Evolutionary conservation across 2,329 filamentous ascomycete species (phyloP), one percentile per base, ranked within the genome.

Genomic region (Fusarium transvaalense): DNA sequence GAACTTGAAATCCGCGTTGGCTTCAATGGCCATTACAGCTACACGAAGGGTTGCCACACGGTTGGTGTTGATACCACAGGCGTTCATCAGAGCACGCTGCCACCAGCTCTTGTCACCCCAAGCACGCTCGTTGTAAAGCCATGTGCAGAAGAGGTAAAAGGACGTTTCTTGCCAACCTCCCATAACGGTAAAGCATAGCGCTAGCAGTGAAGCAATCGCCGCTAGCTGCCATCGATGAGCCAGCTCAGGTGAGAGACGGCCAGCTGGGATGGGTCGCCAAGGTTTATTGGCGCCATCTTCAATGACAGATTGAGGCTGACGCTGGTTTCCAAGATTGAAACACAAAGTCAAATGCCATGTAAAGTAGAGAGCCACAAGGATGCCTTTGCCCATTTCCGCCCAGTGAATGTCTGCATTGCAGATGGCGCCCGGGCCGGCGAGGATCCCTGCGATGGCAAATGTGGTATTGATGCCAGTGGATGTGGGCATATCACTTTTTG

Each of bases 261-360:
- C 72, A 7, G 74, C 69, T 6, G 74, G 71, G 5, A 77, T 71
- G 1, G 77, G 74, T 0, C 77, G 71, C 75, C 75, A 79, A 12
- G 80, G 78, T 54, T 82, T 83, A 74, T 83, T 83, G 51, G 79
- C 52, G 0, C 42, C 32, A 66, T 83, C 81, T 59, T 83, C 82
- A 1, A 63, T 45, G 10, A 80, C 66, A 5, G 80, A 74, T 5
- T 65, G 68, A 3, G 74, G 65, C 4, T 69, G 64, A 4, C 79
- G 75, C 56, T 82, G 81, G 65, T 83, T 82, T 34, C 77, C 74
- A 13, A 82, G 72, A 38, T 75, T 74, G 66, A 80, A 81, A 43
- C 68, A 66, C 6, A 72, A 41, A 1, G 79, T 63, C 31, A 69
- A 45, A 32, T 63, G 58, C 69, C 69, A 72, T 14, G 71, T 73